phyloP scores from a whole-genome alignment of 2,329 filamentous ascomycete genomes.

The Oidium heveae region DNA sequence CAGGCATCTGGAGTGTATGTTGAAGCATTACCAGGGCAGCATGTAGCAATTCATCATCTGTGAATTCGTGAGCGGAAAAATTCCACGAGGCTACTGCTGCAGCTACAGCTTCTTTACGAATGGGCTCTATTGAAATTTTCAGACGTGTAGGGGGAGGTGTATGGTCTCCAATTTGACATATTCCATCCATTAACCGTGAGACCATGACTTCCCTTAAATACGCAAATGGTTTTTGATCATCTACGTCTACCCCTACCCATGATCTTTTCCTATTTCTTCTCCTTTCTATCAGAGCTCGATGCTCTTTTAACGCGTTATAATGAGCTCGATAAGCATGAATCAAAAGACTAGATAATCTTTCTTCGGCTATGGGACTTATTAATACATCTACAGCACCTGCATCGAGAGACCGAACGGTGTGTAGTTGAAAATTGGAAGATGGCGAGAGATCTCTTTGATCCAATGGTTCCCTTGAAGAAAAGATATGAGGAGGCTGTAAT shows the following conservation, averaged over 20 bases:
- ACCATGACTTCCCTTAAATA: constrained; percentile 89
- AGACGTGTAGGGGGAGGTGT: constrained; percentile 37
- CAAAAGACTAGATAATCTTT: constrained; percentile 49
- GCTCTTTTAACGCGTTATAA: constrained; percentile 49
- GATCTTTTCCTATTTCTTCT: constrained; percentile 62
- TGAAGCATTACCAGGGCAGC: constrained; percentile 72
- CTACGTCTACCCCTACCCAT: constrained; percentile 54
- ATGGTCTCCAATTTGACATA: constrained; percentile 43
- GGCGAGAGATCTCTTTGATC: constrained; percentile 9
- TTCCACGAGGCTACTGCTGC: constrained; percentile 47
- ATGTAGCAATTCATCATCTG: constrained; percentile 72
- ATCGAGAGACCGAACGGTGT: constrained; percentile 52
- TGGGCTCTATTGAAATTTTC: constrained; percentile 39
- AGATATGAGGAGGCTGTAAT: background rate
- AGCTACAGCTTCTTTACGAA: constrained; percentile 40
- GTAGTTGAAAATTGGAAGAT: constrained; percentile 20
- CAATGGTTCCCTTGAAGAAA: background rate
- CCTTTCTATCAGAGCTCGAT: constrained; percentile 43
- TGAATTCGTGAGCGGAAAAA: constrained; percentile 74
- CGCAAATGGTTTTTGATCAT: constrained; percentile 64
- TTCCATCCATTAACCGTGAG: constrained; percentile 67
- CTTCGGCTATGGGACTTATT: constrained; percentile 48
- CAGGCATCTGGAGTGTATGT: constrained; percentile 61
- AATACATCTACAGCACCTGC: constrained; percentile 72
- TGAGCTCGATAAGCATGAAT: constrained; percentile 66